Evolutionary conservation across 2,329 filamentous ascomycete genomes (phyloP).

Genomic region (Raffaelea ambrosiae): DNA sequence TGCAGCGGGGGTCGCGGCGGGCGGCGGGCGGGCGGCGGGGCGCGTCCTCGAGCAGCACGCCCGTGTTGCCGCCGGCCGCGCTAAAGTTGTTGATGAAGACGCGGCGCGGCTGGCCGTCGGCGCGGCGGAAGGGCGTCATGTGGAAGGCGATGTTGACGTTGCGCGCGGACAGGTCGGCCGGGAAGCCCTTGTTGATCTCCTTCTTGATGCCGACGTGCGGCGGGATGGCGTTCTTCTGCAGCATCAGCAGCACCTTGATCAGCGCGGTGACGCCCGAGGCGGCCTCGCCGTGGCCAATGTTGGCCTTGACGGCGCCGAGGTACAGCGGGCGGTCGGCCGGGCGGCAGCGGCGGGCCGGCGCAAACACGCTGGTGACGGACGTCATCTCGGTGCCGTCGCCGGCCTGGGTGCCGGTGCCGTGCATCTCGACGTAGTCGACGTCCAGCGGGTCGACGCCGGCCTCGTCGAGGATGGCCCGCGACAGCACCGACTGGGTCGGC

Average conservation of each 20-base stretch:
- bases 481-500: conserved; percentile 64
- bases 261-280: conserved; percentile 55
- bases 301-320: conserved; percentile 56
- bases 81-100: conserved; percentile 61
- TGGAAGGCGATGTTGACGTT: conserved; percentile 52
- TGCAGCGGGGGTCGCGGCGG: conserved; percentile 42
- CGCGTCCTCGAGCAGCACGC: conserved; percentile 55
- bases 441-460: conserved; percentile 69
- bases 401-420: conserved; percentile 80
- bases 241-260: conserved; percentile 57
- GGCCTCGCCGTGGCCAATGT: conserved; percentile 54
- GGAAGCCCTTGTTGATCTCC: conserved; percentile 51
- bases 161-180: conserved; percentile 45
- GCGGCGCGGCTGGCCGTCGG: conserved; percentile 35
- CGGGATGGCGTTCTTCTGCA: conserved; percentile 53
- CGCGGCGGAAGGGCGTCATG: conserved; percentile 39
- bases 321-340: conserved; percentile 44
- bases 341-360: conserved; percentile 36
- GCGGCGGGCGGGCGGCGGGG: conserved; percentile 26
- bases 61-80: conserved; percentile 64
- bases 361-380: conserved; percentile 54
- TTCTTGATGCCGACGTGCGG: conserved; percentile 61
- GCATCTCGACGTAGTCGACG: conserved; percentile 80
- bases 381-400: conserved; percentile 78
- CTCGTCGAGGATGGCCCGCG: conserved; percentile 59